Evolutionary conservation across 139 green algal genomes (phyloP), one percentile per base, ranked within the genome.

Genomic region (Chlamydomonas schloesseri): DNA sequence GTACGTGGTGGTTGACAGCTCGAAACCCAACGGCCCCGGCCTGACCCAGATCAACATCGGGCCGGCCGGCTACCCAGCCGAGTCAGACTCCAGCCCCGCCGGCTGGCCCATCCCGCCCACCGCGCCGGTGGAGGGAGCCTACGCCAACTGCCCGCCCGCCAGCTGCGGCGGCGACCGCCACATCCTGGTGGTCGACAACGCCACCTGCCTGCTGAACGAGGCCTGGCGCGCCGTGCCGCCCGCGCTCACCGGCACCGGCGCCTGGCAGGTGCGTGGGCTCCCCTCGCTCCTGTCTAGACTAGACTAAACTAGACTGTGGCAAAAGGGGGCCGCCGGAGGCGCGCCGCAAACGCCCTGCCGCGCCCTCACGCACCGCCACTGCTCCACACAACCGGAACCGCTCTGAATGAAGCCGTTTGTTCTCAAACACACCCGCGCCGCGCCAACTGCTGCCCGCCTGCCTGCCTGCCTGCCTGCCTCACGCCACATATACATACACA

Each of bases 161-260:
- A 53, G 20, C 50, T 90, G 86, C 71, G n/a, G 29, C 46, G 85
- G 84, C 3, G 88, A 91, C 84, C 67, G 79, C 17, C 88, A 91
- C 73, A 79, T 91, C 37, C 84, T 91, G 31, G 73, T 79, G 1
- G 29, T 91, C 13, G 88, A 88, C 64, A 88, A 91, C 73, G 53
- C 50, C 64, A 88, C 88, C 3, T 91, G 88, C 65, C 69, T 70
- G 72, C 84, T 91, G 77, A 88, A 86, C 68, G 88, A 91, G 74
- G 78, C 73, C 0, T 88, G 62, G 73, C 65, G 79, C 10, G 80
- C 67, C 50, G 53, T 76, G 50, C 55, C 68, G 26, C 81, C 68
- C 34, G 20, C 69, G 0, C 31, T 76, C 33, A 87, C 34, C 53
- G 28, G 55, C 65, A 86, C 33, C 34, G 81, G 81, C 36, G 33